A percentile compares a stretch with the other conserved stretches of the same genome.
These are phyloP conservation scores for Coemansia sp. DNA, from an alignment of 192 early-diverging fungal species.

Conservation along the genomic window DNA sequence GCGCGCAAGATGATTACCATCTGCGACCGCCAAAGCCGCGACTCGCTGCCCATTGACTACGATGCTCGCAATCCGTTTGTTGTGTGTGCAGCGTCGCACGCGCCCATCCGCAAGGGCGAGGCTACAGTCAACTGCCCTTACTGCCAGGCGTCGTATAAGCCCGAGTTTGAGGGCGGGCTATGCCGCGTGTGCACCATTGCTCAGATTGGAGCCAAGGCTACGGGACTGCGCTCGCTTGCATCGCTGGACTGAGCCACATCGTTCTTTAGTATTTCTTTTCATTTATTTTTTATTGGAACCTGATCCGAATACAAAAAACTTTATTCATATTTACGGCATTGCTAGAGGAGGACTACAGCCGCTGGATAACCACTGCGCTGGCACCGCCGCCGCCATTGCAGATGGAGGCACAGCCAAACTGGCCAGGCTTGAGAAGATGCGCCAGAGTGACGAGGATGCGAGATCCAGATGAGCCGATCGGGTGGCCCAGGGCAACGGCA, in stretches of 20 bases:
- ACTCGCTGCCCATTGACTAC: conserved; percentile 84
- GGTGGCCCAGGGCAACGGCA: conserved; percentile 79
- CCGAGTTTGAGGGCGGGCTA: conserved; percentile 74
- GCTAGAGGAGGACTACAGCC: conserved; percentile 21
- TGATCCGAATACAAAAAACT: neutral
- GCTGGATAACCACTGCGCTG: conserved; percentile 68
- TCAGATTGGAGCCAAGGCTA: conserved; percentile 74
- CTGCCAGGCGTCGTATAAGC: conserved; percentile 85
- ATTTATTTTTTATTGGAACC: neutral
- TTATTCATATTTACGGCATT: neutral
- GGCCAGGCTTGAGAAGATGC: conserved; percentile 78
- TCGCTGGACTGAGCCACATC: conserved; percentile 12
- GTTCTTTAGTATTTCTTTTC: neutral
- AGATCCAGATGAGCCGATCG: conserved; percentile 80
- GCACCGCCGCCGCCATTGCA: conserved; percentile 87
- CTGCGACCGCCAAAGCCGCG: conserved; percentile 76
- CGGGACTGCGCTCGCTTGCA: conserved; percentile 63
- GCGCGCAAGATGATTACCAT: conserved; percentile 76
- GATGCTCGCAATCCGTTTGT: conserved; percentile 96
- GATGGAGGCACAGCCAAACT: conserved; percentile 78
- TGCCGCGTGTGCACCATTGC: conserved; percentile 89
- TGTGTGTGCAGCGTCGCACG: conserved; percentile 79
- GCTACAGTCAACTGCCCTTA: conserved; percentile 80
- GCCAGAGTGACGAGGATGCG: conserved; percentile 83
- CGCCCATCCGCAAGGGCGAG: conserved; percentile 89